A percentile compares a stretch with the other conserved stretches of the same genome.
These are phyloP conservation scores for Plasmodium chabaudi DNA, from an alignment of 169 alveolate genomes.

Conservation along the genomic window DNA sequence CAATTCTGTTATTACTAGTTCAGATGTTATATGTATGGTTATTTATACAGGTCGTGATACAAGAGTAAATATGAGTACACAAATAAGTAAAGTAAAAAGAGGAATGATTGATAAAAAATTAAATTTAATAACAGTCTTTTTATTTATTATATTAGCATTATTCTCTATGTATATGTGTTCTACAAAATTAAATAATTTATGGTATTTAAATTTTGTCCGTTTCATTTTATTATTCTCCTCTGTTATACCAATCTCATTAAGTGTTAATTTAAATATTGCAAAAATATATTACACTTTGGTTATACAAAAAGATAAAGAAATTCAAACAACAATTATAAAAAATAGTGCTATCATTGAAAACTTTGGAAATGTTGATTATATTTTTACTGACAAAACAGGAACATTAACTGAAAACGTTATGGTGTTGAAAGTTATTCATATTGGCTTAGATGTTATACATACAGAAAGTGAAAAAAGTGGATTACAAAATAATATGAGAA, in stretches of 20 bases:
- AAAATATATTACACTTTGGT: slow-evolving; percentile 92
- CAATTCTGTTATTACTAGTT: slow-evolving; percentile 94
- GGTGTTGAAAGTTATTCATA: slow-evolving; percentile 88
- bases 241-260: slow-evolving; percentile 96
- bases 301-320: slow-evolving; percentile 92
- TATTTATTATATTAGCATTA: slow-evolving; percentile 88
- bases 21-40: slow-evolving; percentile 91
- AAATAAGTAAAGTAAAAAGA: slow-evolving; percentile 90
- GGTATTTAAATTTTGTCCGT: slow-evolving; percentile 86
- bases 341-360: slow-evolving; percentile 93
- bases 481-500: slow-evolving; percentile 32
- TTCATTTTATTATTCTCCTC: slow-evolving; percentile 94
- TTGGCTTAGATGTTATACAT: slow-evolving; percentile 84
- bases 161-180: slow-evolving; percentile 77
- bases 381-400: slow-evolving; percentile 98
- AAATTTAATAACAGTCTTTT: slow-evolving; percentile 90
- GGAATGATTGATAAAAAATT: slow-evolving; percentile 94
- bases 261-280: slow-evolving; percentile 98
- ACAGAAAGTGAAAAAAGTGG: slow-evolving; percentile 72
- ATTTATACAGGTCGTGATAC: slow-evolving; percentile 93
- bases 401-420: slow-evolving; percentile 98
- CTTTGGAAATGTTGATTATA: slow-evolving; percentile 96
- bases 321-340: slow-evolving; percentile 95
- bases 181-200: slow-evolving; percentile 36
- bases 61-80: slow-evolving; percentile 86